Conservation (phyloP, 441 rosid species). For the Geranium incanum region DNA sequence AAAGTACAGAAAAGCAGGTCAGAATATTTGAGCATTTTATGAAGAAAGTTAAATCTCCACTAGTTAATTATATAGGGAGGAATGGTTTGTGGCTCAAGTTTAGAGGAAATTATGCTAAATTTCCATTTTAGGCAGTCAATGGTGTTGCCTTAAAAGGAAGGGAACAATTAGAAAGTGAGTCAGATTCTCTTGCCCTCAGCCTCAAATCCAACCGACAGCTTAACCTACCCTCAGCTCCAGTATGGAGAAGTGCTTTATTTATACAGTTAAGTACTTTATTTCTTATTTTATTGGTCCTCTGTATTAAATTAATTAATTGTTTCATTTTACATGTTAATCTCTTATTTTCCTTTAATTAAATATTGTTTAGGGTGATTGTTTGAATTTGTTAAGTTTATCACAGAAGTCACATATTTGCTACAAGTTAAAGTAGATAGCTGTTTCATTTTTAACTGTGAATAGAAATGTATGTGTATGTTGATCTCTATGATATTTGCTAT, state of each 20-base stretch:
- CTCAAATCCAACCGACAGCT: slow-evolving; percentile 40
- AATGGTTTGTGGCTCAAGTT: slow-evolving; percentile 11
- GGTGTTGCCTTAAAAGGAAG: slow-evolving; percentile 36
- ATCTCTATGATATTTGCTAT: too few relatives aligned
- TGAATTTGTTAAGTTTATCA: not conserved
- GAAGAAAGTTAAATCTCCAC: not conserved
- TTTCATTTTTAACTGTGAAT: too few relatives aligned
- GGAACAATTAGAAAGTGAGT: slow-evolving; percentile 30
- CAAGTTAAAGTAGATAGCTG: too few relatives aligned
- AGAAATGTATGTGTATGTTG: too few relatives aligned
- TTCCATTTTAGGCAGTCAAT: slow-evolving; percentile 37
- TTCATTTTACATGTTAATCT: not conserved
- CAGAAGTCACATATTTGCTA: not conserved
- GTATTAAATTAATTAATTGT: too few relatives aligned
- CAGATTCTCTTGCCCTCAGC: slow-evolving; percentile 18
- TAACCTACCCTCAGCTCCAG: slow-evolving; percentile 14
- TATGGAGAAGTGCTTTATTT: not conserved
- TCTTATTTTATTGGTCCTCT: not conserved
- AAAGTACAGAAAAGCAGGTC: not conserved
- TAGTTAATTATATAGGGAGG: not conserved
- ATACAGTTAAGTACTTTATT: not conserved
- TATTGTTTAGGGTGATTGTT: not conserved
- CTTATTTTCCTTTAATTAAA: too few relatives aligned
- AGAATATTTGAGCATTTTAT: not conserved
- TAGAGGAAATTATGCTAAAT: slow-evolving; percentile 26